A percentile compares a stretch with the other conserved stretches of the same genome.
Evolutionary conservation across 345 rosid species (phyloP).

Genomic region (Eucalyptus viminalis): DNA sequence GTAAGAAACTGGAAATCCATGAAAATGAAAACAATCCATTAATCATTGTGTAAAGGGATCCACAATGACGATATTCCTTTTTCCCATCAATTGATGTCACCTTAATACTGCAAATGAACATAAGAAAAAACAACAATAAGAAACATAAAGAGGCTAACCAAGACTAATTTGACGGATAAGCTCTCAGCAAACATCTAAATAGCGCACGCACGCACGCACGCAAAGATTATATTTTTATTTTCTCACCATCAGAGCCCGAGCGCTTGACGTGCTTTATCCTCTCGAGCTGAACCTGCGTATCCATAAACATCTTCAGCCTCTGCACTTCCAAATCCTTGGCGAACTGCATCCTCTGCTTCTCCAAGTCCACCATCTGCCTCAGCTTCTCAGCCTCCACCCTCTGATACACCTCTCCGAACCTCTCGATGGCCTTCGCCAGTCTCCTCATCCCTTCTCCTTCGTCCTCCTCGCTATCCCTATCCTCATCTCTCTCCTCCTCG

Average conservation of each 20-base stretch:
- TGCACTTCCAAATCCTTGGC: conserved; percentile 92
- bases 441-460: conserved; percentile 44
- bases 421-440: conserved; percentile 63
- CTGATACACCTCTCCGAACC: conserved; percentile 79
- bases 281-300: conserved; percentile 90
- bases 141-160: background rate
- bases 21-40: background rate
- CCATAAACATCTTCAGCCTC: conserved; percentile 90
- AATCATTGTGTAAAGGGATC: background rate
- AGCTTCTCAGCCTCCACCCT: conserved; percentile 78
- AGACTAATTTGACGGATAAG: background rate
- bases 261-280: conserved; percentile 61
- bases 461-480: conserved; percentile 17
- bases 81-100: background rate
- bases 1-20: background rate
- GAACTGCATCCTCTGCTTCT: conserved; percentile 96
- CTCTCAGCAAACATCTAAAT: background rate
- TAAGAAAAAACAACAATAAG: background rate
- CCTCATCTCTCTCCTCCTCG: conserved; percentile 20
- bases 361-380: conserved; percentile 94
- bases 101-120: background rate
- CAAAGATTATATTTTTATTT: background rate
- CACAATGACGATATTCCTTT: background rate
- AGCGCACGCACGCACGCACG: background rate
- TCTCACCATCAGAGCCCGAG: conserved; percentile 40